phyloP scores from a whole-genome alignment of 345 rosid species.

The Camelina neglecta region DNA sequence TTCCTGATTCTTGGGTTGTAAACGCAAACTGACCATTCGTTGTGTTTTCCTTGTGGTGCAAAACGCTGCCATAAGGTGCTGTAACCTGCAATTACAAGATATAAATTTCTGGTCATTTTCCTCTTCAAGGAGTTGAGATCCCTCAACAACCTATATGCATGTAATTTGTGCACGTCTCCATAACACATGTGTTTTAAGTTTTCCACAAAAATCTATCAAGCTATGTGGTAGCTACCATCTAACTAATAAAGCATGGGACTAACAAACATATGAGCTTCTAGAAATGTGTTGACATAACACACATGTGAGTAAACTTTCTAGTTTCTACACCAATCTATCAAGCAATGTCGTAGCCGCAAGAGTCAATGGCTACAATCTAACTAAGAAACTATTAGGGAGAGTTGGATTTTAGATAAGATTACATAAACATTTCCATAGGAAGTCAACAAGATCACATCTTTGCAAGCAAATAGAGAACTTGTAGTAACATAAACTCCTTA shows the following conservation, averaged over 20 bases:
- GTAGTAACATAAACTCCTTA: neutral
- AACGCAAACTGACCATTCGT: conserved; percentile 87
- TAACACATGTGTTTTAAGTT: neutral
- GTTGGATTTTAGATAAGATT: neutral
- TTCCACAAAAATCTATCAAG: conserved; percentile 3
- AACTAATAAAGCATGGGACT: neutral
- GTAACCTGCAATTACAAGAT: conserved; percentile 57
- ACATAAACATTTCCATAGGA: neutral
- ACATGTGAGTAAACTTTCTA: too few relatives aligned
- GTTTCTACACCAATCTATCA: too few relatives aligned
- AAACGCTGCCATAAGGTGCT: conserved; percentile 68
- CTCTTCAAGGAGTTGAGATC: neutral
- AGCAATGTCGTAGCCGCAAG: neutral
- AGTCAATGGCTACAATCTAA: neutral
- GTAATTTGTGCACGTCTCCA: neutral
- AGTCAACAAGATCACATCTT: conserved; percentile 3
- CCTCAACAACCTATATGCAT: neutral
- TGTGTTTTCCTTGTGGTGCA: conserved; percentile 63
- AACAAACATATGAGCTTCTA: neutral
- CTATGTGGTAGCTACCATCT: neutral
- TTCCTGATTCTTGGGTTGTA: conserved; percentile 79
- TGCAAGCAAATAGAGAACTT: neutral
- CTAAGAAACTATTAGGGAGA: neutral
- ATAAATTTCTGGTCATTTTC: neutral
- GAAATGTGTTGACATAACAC: too few relatives aligned